Evolutionary conservation across 441 rosid species (phyloP).

Genomic region (Cnidoscolus chayamansa): DNA sequence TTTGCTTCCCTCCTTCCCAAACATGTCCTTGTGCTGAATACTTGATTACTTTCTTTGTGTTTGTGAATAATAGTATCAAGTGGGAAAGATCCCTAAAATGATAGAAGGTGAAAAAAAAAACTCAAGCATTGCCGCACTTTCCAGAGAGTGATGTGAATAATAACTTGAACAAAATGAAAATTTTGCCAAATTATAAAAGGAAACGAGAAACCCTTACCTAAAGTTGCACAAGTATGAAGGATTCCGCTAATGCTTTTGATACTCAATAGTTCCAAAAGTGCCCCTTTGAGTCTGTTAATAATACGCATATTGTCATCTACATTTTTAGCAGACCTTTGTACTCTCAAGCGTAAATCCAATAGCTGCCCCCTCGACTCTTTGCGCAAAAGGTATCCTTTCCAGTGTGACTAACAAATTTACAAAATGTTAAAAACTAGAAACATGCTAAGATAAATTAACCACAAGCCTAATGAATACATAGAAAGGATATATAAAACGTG

Average conservation of each 20-base stretch:
- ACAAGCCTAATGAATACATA: background rate
- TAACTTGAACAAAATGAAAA: background rate
- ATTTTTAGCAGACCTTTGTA: constrained; percentile 68
- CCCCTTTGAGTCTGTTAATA: constrained; percentile 69
- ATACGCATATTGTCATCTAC: constrained; percentile 76
- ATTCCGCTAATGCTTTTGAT: constrained; percentile 76
- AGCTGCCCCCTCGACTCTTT: constrained; percentile 62
- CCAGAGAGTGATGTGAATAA: background rate
- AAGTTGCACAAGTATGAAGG: constrained; percentile 75
- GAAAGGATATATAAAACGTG: background rate
- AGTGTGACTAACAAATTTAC: constrained; percentile 49
- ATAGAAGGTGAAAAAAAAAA: background rate
- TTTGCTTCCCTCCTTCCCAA: background rate
- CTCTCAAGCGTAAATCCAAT: constrained; percentile 56
- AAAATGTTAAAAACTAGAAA: constrained; percentile 1
- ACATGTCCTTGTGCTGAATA: too few species aligned
- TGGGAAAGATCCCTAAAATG: background rate
- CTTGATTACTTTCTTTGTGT: background rate
- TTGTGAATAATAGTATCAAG: background rate
- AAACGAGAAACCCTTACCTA: constrained; percentile 44
- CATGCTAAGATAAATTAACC: background rate
- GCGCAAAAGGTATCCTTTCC: constrained; percentile 78
- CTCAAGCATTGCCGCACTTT: background rate
- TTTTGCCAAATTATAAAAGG: constrained; percentile 1
- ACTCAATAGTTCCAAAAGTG: constrained; percentile 70